These are phyloP conservation scores for Eragrostis nindensis DNA, from an alignment of 176 grass and related monocot genomes.

Conservation along the genomic window DNA sequence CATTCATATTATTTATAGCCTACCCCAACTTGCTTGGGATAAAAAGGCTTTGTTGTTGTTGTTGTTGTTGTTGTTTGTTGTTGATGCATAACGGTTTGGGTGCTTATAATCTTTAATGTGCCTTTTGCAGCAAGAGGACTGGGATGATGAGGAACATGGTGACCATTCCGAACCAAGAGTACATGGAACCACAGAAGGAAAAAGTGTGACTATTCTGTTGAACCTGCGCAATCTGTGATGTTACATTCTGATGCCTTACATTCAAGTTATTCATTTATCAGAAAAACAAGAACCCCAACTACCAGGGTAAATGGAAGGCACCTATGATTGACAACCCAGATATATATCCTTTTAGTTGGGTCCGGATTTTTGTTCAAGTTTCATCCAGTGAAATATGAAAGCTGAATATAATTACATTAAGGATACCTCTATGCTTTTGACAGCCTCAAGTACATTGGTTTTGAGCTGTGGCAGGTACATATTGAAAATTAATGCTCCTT, in stretches of 20 bases:
- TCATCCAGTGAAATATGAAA: neutral
- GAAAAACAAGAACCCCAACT: slow-evolving; percentile 98
- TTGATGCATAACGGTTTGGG: neutral
- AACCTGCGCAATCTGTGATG: neutral
- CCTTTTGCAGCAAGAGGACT: slow-evolving; percentile 81
- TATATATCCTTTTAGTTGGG: slow-evolving; percentile 32
- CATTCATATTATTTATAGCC: no score
- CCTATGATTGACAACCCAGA: slow-evolving; percentile 94
- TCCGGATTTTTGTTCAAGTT: neutral
- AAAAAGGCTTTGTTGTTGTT: no score
- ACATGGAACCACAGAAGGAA: slow-evolving; percentile 88
- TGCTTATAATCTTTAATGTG: neutral
- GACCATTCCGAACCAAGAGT: slow-evolving; percentile 95
- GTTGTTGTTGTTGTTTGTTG: no score
- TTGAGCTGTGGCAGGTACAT: slow-evolving; percentile 94
- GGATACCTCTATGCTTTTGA: slow-evolving; percentile 78
- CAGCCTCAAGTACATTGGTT: slow-evolving; percentile 85
- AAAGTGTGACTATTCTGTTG: slow-evolving; percentile 50
- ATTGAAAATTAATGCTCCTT: neutral
- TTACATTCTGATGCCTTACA: slow-evolving; percentile 20
- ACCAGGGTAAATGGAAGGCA: slow-evolving; percentile 98
- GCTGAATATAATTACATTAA: slow-evolving; percentile 29
- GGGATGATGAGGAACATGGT: slow-evolving; percentile 96
- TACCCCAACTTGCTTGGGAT: no score
- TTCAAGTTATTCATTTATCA: slow-evolving; percentile 31